These are phyloP conservation scores for Krasilnikovozyma curviuscula DNA, from an alignment of 768 basidiomycete species.

Conservation along the genomic window DNA sequence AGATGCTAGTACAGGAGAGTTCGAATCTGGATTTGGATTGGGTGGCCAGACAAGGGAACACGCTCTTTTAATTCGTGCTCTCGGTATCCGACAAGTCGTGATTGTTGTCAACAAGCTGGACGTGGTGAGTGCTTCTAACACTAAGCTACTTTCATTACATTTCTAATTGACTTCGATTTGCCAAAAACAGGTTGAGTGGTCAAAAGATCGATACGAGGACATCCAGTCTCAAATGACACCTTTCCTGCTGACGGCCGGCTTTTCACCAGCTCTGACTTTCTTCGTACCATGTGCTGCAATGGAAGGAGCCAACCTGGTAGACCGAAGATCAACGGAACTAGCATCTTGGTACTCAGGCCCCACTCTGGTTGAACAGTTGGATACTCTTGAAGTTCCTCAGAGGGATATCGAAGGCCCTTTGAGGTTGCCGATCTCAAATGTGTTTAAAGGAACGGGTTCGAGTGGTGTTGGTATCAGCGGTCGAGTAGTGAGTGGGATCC, in stretches of 20 bases:
- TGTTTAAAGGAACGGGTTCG: slow-evolving; percentile 73
- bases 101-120: slow-evolving; percentile 93
- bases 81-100: slow-evolving; percentile 78
- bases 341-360: slow-evolving; percentile 67
- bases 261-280: slow-evolving; percentile 50
- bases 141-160: not conserved
- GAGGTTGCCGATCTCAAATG: slow-evolving; percentile 79
- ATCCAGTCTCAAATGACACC: slow-evolving; percentile 53
- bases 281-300: slow-evolving; percentile 84
- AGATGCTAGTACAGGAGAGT: slow-evolving; percentile 74
- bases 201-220: slow-evolving; percentile 60
- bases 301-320: slow-evolving; percentile 63
- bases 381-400: slow-evolving; percentile 57
- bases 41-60: slow-evolving; percentile 95
- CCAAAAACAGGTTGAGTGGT: slow-evolving; percentile 62
- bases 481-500: slow-evolving; percentile 62
- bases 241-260: slow-evolving; percentile 78
- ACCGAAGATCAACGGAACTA: slow-evolving; percentile 34
- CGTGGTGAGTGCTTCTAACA: slow-evolving; percentile 41
- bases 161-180: not conserved
- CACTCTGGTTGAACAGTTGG: slow-evolving; percentile 63
- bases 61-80: slow-evolving; percentile 67
- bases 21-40: slow-evolving; percentile 83
- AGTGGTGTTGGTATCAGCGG: slow-evolving; percentile 57
- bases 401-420: slow-evolving; percentile 58